Percentiles rank a stretch among this genome's conserved stretches.
These are phyloP conservation scores for Austroboletus olivaceoglutinosus DNA, from an alignment of 1,284 basidiomycete genomes.

Conservation along the genomic window DNA sequence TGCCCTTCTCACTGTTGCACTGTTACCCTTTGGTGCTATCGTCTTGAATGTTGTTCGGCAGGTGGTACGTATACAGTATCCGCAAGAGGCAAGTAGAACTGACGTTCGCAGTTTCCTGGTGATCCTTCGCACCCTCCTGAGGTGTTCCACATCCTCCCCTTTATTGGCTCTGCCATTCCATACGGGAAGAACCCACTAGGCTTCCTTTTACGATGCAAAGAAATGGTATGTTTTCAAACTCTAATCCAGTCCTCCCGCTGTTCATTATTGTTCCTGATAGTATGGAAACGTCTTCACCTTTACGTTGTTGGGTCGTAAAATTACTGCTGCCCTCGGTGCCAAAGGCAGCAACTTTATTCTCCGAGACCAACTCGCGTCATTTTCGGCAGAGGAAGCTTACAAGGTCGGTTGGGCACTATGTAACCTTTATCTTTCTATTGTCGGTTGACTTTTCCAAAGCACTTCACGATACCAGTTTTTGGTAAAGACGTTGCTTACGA, in stretches of 20 bases:
- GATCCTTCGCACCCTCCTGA: slow-evolving; percentile 65
- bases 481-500: slow-evolving; percentile 99
- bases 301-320: slow-evolving; percentile 81
- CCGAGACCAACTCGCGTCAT: slow-evolving; percentile 88
- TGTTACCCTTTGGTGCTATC: not conserved
- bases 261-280: slow-evolving; percentile 31
- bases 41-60: not conserved
- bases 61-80: not conserved
- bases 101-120: slow-evolving; percentile 46
- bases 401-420: slow-evolving; percentile 51
- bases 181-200: slow-evolving; percentile 82
- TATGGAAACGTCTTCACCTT: slow-evolving; percentile 91
- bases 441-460: slow-evolving; percentile 43
- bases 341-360: slow-evolving; percentile 95
- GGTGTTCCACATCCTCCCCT: slow-evolving; percentile 78
- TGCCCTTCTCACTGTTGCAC: not conserved
- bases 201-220: slow-evolving; percentile 73
- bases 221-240: slow-evolving; percentile 67
- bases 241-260: not conserved
- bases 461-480: slow-evolving; percentile 89
- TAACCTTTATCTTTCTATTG: not conserved
- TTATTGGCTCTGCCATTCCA: slow-evolving; percentile 71
- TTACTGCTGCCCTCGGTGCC: slow-evolving; percentile 90
- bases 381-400: slow-evolving; percentile 97
- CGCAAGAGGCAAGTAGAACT: not conserved